Evolutionary conservation across 1,284 basidiomycete species (phyloP).

Genomic region (Xerocomus subilludens): DNA sequence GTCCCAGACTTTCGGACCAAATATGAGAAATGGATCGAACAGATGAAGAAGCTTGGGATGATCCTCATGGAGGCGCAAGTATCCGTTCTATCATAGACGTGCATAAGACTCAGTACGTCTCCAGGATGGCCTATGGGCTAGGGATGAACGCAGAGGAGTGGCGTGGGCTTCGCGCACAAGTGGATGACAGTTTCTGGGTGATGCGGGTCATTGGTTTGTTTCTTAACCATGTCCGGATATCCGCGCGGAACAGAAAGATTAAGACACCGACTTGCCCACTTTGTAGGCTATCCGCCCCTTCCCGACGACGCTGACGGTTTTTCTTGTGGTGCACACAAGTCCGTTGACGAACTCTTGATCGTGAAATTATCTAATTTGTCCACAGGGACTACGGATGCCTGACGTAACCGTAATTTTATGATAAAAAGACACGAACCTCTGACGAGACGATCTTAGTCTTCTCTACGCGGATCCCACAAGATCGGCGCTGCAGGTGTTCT

Average conservation of each 20-base stretch:
- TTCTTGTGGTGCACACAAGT: conserved; percentile 89
- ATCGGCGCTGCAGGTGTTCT: conserved; percentile 83
- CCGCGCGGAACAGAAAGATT: not conserved
- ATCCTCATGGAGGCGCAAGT: conserved; percentile 84
- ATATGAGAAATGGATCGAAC: conserved; percentile 78
- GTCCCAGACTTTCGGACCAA: conserved; percentile 68
- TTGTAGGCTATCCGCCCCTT: conserved; percentile 83
- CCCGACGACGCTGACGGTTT: conserved; percentile 79
- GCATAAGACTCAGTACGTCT: conserved; percentile 12
- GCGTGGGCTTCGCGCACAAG: conserved; percentile 68
- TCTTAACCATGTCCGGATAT: not conserved
- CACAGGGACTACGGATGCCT: conserved; percentile 85
- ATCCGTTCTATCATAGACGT: conserved; percentile 8
- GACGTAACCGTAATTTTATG: conserved; percentile 63
- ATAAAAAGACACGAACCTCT: conserved; percentile 15
- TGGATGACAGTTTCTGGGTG: conserved; percentile 88
- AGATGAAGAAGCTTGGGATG: conserved; percentile 83
- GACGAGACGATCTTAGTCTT: conserved; percentile 62
- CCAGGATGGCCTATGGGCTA: conserved; percentile 82
- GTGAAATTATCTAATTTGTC: conserved; percentile 23
- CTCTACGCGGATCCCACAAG: conserved; percentile 82
- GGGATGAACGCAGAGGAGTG: conserved; percentile 79
- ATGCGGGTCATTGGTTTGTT: conserved; percentile 80
- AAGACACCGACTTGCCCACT: conserved; percentile 2
- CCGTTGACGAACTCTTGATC: conserved; percentile 33